Base-by-base conservation (phyloP, 1,139 yeast genomes). In the Geotrichum reessii region DNA sequence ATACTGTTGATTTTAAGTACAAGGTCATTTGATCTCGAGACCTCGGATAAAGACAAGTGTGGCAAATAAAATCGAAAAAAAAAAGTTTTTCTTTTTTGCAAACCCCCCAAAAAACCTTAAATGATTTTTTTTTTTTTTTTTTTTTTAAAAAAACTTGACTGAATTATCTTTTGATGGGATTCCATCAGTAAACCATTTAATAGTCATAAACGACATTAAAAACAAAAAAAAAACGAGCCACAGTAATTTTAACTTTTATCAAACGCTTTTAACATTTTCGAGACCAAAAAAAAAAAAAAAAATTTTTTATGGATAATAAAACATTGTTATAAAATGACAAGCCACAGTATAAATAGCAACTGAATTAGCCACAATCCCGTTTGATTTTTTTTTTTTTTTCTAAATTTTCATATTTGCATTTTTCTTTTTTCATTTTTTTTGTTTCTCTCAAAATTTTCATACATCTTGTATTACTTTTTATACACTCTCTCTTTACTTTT, bases 301-400 rank as follows among this genome's bases (percentile, higher is more conserved):
- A n/a, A 1, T 37, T 37, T 37, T 33, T 33, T 33, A 14, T 33
- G 40, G 17, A 3, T 37, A 37, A 37, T 37, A 40, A 46, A 22
- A 1, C 5, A 24, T 2, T 14, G 17, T 47, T 47, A 47, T 25
- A 8, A n/a, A 21, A 4, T 33, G 53, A 48, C 42, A 27, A 40
- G 57, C 57, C 57, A 55, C 57, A 55, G 27, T 50, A 44, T 50
- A 55, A 55, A 50, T 55, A 46, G 5, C 40, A 9, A 14, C 25
- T 27, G 55, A 37, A 46, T 46, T 52, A 24, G 55, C 55, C 55
- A 52, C 50, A 42, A 46, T 21, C 28, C 28, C 28, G 28, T 46
- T 22, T 22, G 8, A 12, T 14, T 46, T 21, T 46, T 46, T 17
- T 37, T 8, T 2, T 25, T 22, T 27, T 27, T 24, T 12, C 17